Percentiles rank a stretch among this genome's conserved stretches.
phyloP scores from a whole-genome alignment of 371 early-diverging fungal species.

The Nosema granulosis region DNA sequence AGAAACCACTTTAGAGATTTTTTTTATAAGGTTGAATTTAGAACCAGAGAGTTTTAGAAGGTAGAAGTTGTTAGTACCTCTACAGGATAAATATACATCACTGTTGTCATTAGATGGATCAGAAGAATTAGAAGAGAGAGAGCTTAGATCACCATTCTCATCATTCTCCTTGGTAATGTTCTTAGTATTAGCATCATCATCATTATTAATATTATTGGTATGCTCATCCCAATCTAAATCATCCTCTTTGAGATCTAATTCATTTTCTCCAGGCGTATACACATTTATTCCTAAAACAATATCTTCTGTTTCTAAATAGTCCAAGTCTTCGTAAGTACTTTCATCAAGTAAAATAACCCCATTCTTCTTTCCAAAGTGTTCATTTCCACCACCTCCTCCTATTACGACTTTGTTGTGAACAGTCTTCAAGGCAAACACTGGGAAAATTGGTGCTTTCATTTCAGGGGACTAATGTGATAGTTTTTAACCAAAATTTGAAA shows the following conservation, averaged over 20 bases:
- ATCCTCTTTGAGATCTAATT: conserved; percentile 5
- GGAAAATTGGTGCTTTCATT: conserved; percentile 45
- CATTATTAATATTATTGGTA: neutral
- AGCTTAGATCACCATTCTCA: neutral
- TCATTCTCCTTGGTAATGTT: neutral
- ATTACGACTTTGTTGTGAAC: conserved; percentile 26
- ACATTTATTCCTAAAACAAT: conserved; percentile 34
- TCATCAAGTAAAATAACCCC: conserved; percentile 46
- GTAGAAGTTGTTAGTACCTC: conserved; percentile 42
- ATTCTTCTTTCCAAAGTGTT: conserved; percentile 57
- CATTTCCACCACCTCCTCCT: conserved; percentile 62
- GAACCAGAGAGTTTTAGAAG: conserved; percentile 31
- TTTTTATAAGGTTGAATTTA: neutral
- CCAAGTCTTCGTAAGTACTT: conserved; percentile 5
- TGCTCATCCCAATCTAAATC: conserved; percentile 26
- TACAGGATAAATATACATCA: conserved; percentile 5
- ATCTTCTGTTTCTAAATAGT: conserved; percentile 46
- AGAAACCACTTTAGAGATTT: conserved; percentile 9
- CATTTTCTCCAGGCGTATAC: neutral
- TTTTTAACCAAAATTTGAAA: neutral
- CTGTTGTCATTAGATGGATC: neutral
- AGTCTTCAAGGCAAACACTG: conserved; percentile 52
- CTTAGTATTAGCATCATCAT: neutral
- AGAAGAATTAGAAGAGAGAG: too few relatives aligned
- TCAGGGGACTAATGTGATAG: neutral